These are phyloP conservation scores for Pholiota molesta DNA, from an alignment of 768 basidiomycete species.

Conservation along the genomic window DNA sequence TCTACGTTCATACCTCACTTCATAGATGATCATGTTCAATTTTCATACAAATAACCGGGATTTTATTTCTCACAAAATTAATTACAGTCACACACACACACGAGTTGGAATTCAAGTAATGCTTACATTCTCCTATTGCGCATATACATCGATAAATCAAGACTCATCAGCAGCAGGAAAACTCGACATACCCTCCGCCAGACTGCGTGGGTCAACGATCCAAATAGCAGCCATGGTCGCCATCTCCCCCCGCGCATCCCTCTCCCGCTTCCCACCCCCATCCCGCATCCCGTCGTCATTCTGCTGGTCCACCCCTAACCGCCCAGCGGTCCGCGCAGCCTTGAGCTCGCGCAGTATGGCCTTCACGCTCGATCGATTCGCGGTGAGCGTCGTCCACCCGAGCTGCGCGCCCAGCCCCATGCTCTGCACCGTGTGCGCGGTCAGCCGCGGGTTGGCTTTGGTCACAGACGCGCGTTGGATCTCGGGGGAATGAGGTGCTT, in stretches of 20 bases:
- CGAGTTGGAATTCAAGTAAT: too few relatives aligned
- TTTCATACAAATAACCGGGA: too few relatives aligned
- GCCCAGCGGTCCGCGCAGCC: conserved; percentile 34
- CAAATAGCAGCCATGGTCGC: conserved; percentile 52
- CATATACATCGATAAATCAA: neutral
- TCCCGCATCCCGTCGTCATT: neutral
- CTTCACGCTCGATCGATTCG: conserved; percentile 78
- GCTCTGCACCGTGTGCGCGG: conserved; percentile 77
- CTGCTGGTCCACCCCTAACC: conserved; percentile 13
- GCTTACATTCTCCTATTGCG: too few relatives aligned
- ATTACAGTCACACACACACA: too few relatives aligned
- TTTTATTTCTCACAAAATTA: too few relatives aligned
- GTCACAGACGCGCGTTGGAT: conserved; percentile 58
- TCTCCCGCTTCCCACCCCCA: conserved; percentile 24
- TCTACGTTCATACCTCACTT: neutral
- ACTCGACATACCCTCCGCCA: conserved; percentile 57
- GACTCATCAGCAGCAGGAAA: neutral
- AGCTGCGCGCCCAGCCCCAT: conserved; percentile 67
- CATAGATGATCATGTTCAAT: neutral
- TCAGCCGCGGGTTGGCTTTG: conserved; percentile 60
- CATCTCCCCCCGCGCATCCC: conserved; percentile 17
- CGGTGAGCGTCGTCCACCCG: conserved; percentile 88
- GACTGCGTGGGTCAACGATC: conserved; percentile 79
- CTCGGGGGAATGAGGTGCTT: conserved; percentile 25
- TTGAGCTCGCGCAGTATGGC: conserved; percentile 73